Conservation (phyloP, 2,329 filamentous ascomycete genomes). For the Microsporum ferrugineum region DNA sequence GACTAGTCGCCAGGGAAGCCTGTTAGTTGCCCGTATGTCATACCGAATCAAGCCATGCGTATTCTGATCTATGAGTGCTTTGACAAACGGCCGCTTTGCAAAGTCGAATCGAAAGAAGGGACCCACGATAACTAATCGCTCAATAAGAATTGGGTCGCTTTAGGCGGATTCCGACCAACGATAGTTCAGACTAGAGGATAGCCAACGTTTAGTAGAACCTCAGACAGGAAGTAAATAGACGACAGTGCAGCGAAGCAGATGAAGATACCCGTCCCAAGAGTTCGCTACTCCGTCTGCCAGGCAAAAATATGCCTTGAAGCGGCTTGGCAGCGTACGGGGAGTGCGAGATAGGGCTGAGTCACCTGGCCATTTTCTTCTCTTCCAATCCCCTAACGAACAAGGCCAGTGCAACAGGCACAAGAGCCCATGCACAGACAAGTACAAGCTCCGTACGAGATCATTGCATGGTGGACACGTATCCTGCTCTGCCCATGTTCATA, state of each 20-base stretch:
- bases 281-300: background rate
- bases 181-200: background rate
- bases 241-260: background rate
- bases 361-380: background rate
- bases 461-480: background rate
- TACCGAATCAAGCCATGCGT: background rate
- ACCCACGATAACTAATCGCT: background rate
- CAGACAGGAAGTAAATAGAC: background rate
- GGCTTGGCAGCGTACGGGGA: background rate
- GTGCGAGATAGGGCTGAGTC: conserved; percentile 1
- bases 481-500: background rate
- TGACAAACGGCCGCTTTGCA: background rate
- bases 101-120: background rate
- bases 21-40: background rate
- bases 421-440: no score
- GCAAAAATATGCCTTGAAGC: background rate
- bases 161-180: background rate
- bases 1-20: background rate
- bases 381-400: background rate
- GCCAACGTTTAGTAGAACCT: background rate
- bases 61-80: background rate
- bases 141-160: background rate
- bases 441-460: background rate
- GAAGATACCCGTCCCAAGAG: background rate
- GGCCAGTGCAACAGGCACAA: background rate